Evolutionary conservation across 352 stramenopile genomes (phyloP), one percentile per base, ranked within the genome.

Genomic region (Globisporangium alternatum): DNA sequence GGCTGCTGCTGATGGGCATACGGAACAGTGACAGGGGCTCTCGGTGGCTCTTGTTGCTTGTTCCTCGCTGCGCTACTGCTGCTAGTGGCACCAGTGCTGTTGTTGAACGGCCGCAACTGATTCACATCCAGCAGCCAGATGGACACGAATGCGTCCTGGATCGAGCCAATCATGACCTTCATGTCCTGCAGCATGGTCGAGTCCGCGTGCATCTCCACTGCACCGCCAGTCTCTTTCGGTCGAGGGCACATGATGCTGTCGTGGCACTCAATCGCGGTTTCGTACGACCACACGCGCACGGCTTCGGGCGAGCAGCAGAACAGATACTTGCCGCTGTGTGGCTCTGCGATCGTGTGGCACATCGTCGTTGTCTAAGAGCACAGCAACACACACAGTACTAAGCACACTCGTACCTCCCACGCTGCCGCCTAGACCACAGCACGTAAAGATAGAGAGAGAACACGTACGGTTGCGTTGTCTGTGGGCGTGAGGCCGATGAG

Each of bases 221-320:
- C 66, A 1, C 70, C 82, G 19, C 78, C 41, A 9, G 52, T 58
- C 28, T 90, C 81, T 62, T 91, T 89, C 21, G 78, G 68, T 30
- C 78, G 76, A 17, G 77, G 71, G 58, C 79, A 89, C 43, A 77
- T 66, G 19, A 92, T 70, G 59, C 77, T 92, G 49, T 93, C 86
- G 45, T 95, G 86, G 30, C 82, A 95, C 86, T 93, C 74, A 41
- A 93, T 90, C 0, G 85, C 81, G 37, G 78, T 82, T 66, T 95
- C 87, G 49, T 94, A 95, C 0, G 85, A 94, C 87, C 87, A 95
- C 13, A 95, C 75, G 48, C 83, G 86, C 57, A 93, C 75, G 10
- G 80, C 75, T 57, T 95, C 87, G 22, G 84, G 74, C 1, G 86
- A 95, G 67, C 78, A 89, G 62, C 79, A 88, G 53, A 91, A 75